Evolutionary conservation across 495 filamentous ascomycete species (phyloP).

Genomic region (Saxophila tyrrhenica): DNA sequence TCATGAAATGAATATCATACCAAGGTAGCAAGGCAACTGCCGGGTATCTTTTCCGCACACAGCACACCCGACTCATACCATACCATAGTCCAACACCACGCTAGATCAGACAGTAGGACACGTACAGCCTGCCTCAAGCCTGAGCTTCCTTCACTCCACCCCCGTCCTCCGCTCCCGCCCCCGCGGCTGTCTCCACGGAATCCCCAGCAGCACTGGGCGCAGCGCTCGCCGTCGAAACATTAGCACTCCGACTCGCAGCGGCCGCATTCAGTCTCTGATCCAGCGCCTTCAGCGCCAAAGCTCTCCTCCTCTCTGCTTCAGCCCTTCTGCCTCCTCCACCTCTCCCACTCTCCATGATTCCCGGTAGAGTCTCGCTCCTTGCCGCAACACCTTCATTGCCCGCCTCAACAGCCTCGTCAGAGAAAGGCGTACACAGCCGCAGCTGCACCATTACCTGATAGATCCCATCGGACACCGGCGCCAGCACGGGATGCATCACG

Average conservation of each 20-base stretch:
- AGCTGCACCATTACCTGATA: slow-evolving; percentile 64
- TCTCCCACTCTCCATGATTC: slow-evolving; percentile 38
- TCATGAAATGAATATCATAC: not conserved
- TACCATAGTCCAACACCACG: not conserved
- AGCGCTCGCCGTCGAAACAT: not conserved
- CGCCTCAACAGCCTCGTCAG: slow-evolving; percentile 68
- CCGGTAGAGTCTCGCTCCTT: slow-evolving; percentile 56
- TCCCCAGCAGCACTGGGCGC: not conserved
- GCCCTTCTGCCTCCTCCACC: slow-evolving; percentile 53
- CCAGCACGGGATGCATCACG: slow-evolving; percentile 63
- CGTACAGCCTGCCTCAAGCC: not conserved
- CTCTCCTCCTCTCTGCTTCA: slow-evolving; percentile 82
- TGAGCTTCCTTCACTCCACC: not conserved
- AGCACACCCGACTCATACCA: not conserved
- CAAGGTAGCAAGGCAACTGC: not conserved
- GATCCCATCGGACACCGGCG: slow-evolving; percentile 58
- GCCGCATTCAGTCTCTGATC: slow-evolving; percentile 86
- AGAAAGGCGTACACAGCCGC: slow-evolving; percentile 76
- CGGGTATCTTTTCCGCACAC: not conserved
- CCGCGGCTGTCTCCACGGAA: not conserved
- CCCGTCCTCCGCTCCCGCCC: not conserved
- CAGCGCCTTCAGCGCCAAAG: slow-evolving; percentile 77
- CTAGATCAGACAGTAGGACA: too few species aligned
- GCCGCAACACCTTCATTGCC: slow-evolving; percentile 61
- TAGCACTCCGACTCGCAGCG: slow-evolving; percentile 32